Evolutionary conservation across 768 basidiomycete species (phyloP).

Genomic region (Boletus coccyginus): DNA sequence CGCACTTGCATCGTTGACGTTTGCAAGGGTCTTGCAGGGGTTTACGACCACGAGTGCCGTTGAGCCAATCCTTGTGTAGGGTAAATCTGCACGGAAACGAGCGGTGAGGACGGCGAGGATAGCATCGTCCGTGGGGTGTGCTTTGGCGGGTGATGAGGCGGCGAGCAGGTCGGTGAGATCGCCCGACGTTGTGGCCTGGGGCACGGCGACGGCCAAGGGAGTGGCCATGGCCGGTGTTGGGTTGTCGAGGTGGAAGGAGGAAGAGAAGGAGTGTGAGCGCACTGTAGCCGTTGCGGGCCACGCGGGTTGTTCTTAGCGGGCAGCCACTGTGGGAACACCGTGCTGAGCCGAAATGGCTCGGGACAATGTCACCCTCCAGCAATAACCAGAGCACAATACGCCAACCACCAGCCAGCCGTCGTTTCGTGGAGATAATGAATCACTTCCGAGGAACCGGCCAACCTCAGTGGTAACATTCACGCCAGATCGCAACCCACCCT

Average conservation of each 20-base stretch:
- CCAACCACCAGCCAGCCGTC: too few species aligned
- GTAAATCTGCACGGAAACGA: slow-evolving; percentile 57
- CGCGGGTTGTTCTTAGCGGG: too few species aligned
- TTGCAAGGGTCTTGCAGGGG: slow-evolving; percentile 56
- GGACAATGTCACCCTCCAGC: too few species aligned
- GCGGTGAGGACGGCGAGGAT: slow-evolving; percentile 53
- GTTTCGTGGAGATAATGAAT: too few species aligned
- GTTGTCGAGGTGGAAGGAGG: slow-evolving; percentile 7
- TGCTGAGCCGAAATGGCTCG: too few species aligned
- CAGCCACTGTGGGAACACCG: too few species aligned
- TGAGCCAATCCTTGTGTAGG: slow-evolving; percentile 50
- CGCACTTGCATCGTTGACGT: slow-evolving; percentile 54
- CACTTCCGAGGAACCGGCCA: too few species aligned
- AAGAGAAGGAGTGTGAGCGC: background rate
- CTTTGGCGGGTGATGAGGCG: slow-evolving; percentile 35
- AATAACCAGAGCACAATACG: too few species aligned
- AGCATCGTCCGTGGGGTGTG: slow-evolving; percentile 56
- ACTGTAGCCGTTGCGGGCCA: too few species aligned
- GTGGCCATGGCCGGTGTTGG: slow-evolving; percentile 40
- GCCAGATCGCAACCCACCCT: too few species aligned
- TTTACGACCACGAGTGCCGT: slow-evolving; percentile 57
- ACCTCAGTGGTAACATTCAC: too few species aligned
- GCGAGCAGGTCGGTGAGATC: slow-evolving; percentile 48
- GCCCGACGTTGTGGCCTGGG: slow-evolving; percentile 43
- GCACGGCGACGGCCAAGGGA: slow-evolving; percentile 26